Evolutionary conservation across 208 protist genomes (phyloP), one percentile per base, ranked within the genome.

Genomic region (Leishmania aethiopica): DNA sequence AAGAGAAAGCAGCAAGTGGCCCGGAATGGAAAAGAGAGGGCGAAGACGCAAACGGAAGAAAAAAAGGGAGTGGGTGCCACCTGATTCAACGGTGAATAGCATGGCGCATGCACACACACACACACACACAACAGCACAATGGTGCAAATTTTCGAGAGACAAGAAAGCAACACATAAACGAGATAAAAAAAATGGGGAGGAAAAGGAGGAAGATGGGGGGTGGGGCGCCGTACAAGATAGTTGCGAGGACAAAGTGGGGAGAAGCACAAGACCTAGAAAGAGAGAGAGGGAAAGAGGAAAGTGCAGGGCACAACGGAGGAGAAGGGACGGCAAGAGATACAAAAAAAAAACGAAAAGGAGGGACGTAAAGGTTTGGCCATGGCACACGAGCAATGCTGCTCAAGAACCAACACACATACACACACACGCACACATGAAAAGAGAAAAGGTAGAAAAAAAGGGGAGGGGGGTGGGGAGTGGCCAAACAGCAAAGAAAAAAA

Each of bases 181-280:
- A 74, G 32, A 53, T 17, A 32, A 22, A 53, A 53, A 17, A 55
- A 72, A 72, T 37, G 67, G 42, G 42, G 45, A 53, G 70, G 53
- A 73, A 51, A 35, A 67, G 42, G 49, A 81, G 72, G 55, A 62
- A 25, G 77, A 72, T 45, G 5, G 53, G 53, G 47, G 64, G 28
- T 0, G 22, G 78, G 64, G 53, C 32, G 57, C 32, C 11, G 15
- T 10, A 75, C 19, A 64, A 40, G 17, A 66, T 32, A 74, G 13
- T 15, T 37, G 42, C 45, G 45, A 53, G 45, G 17, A 35, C 7
- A 74, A 74, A 25, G 70, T 4, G n/a, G 6, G 35, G 28, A 42
- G 42, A 53, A 64, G 6, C 13, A 7, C 59, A 57, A 83, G 40
- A 72, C 6, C 8, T 17, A 49, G 37, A 55, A 6, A 42, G 67